phyloP scores from a whole-genome alignment of 495 filamentous ascomycete species.

The Xeromyces bisporus region DNA sequence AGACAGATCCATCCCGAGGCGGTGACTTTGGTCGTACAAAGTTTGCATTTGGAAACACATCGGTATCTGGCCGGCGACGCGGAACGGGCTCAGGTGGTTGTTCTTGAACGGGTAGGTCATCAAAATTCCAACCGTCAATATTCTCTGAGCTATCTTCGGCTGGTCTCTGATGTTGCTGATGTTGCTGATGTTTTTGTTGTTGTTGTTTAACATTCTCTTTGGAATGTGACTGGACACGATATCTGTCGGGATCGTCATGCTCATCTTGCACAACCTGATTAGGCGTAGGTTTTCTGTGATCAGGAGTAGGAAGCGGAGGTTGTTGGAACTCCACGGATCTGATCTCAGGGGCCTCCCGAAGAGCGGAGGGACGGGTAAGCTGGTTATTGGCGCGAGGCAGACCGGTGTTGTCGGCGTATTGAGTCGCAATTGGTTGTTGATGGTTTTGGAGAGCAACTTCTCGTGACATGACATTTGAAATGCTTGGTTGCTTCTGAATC shows the following conservation, averaged over 20 bases:
- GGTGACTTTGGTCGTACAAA: slow-evolving; percentile 62
- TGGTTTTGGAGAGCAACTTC: slow-evolving; percentile 31
- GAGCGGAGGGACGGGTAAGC: slow-evolving; percentile 9
- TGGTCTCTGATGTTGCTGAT: slow-evolving; percentile 10
- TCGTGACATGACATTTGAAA: slow-evolving; percentile 28
- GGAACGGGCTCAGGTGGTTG: slow-evolving; percentile 33
- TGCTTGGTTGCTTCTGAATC: slow-evolving; percentile 25
- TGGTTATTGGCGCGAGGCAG: slow-evolving; percentile 20
- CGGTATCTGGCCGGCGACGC: slow-evolving; percentile 58
- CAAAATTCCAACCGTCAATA: slow-evolving; percentile 82
- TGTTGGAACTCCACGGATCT: slow-evolving; percentile 23
- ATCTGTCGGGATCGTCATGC: slow-evolving; percentile 40
- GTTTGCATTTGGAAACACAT: slow-evolving; percentile 71
- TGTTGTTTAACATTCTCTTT: slow-evolving; percentile 18
- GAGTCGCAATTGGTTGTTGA: slow-evolving; percentile 28
- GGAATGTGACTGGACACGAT: slow-evolving; percentile 29
- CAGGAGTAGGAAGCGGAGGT: slow-evolving; percentile 18
- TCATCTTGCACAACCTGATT: slow-evolving; percentile 41
- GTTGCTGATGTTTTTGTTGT: slow-evolving; percentile 12
- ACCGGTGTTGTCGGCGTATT: slow-evolving; percentile 26
- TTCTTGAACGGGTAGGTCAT: slow-evolving; percentile 38
- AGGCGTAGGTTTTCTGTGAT: slow-evolving; percentile 21
- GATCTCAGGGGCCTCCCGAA: slow-evolving; percentile 20
- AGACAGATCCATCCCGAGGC: slow-evolving; percentile 41
- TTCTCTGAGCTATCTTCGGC: slow-evolving; percentile 33